Conservation (phyloP, 106 monocot genomes). For the Dendrobium catenatum region DNA sequence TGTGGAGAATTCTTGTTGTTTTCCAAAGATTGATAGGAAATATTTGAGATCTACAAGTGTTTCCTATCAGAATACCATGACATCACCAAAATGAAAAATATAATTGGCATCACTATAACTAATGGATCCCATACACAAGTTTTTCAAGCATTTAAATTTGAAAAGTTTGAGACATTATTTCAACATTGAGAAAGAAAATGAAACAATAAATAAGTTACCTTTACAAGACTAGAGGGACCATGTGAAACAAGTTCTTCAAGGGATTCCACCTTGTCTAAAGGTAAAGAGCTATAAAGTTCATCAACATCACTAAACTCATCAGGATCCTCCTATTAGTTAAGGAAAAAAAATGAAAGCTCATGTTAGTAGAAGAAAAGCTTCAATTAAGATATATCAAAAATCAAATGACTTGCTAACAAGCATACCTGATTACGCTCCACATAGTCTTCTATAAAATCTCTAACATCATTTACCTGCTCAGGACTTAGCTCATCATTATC, state of each 20-base stretch:
- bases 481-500: constrained; percentile 98
- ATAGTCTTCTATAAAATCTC: constrained; percentile 96
- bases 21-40: no score
- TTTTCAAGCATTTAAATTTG: not conserved
- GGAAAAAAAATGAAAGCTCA: not conserved
- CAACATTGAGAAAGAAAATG: not conserved
- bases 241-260: constrained; percentile 84
- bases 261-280: constrained; percentile 93
- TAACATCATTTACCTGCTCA: constrained; percentile 95
- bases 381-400: not conserved
- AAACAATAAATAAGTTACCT: constrained; percentile 45
- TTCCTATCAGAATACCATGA: not conserved
- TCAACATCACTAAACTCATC: constrained; percentile 90
- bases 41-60: no score
- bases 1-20: no score
- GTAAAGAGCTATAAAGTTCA: constrained; percentile 79
- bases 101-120: not conserved
- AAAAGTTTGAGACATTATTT: not conserved
- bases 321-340: constrained; percentile 62
- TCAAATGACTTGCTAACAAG: not conserved
- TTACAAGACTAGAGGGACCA: constrained; percentile 69
- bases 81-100: not conserved
- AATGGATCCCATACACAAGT: not conserved
- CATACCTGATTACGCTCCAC: constrained; percentile 93
- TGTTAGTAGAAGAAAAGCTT: not conserved